phyloP scores from a whole-genome alignment of 2,329 filamentous ascomycete species.

The Fonsecaea pugnacius region DNA sequence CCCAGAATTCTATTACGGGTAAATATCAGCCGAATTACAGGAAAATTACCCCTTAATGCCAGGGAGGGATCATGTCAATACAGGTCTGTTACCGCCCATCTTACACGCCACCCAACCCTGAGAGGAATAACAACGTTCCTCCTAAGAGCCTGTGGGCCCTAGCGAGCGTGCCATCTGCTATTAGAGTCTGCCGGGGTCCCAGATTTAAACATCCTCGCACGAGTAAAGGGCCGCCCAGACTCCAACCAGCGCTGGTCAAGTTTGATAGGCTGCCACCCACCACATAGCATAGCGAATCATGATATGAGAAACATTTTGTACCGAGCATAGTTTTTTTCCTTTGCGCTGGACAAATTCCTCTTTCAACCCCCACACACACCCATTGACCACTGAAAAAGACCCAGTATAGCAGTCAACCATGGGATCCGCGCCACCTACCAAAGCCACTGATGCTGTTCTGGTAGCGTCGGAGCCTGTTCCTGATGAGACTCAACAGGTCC shows the following conservation, averaged over 20 bases:
- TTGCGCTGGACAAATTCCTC: not conserved
- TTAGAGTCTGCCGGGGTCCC: slow-evolving; percentile 1
- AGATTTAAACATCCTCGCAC: not conserved
- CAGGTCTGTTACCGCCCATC: not conserved
- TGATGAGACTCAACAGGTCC: slow-evolving; percentile 75
- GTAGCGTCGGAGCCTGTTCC: slow-evolving; percentile 83
- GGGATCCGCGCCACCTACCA: slow-evolving; percentile 57
- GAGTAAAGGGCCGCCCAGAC: slow-evolving; percentile 3
- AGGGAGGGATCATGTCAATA: not conserved
- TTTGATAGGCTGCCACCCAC: not conserved
- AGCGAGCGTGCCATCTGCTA: not conserved
- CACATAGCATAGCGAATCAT: not conserved
- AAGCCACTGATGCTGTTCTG: slow-evolving; percentile 78
- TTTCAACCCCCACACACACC: not conserved
- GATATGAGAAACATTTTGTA: not conserved
- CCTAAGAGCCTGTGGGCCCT: not conserved
- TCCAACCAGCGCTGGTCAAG: not conserved
- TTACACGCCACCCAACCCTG: not conserved
- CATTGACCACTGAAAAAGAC: not conserved
- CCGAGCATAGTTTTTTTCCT: not conserved
- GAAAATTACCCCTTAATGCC: not conserved
- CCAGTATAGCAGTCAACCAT: slow-evolving; percentile 11
- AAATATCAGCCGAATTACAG: not conserved
- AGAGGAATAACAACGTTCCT: not conserved
- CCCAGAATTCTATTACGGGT: not conserved